Conservation (phyloP, 2,329 filamentous ascomycete species). For the Epichloe bromicola region DNA sequence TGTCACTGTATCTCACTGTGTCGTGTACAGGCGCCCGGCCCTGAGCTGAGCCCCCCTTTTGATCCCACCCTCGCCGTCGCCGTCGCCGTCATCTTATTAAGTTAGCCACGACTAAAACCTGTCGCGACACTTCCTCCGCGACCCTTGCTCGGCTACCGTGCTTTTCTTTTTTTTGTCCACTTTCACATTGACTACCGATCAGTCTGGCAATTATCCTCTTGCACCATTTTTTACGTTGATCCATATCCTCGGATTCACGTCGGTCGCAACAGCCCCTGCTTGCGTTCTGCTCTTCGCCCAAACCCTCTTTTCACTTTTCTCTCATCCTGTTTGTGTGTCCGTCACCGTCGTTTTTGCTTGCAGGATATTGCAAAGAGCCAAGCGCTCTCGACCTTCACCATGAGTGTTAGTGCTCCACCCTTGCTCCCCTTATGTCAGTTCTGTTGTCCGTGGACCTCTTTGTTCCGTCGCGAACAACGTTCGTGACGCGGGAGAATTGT, state of each 20-base stretch:
- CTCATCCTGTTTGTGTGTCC: not conserved
- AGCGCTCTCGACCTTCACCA: conserved; percentile 10
- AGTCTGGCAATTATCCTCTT: not conserved
- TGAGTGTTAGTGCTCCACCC: conserved; percentile 17
- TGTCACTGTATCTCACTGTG: no score
- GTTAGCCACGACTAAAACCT: not conserved
- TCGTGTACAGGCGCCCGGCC: not conserved
- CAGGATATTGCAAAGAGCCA: conserved; percentile 2
- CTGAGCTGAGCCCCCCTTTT: not conserved
- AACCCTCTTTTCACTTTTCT: not conserved
- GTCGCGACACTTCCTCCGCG: not conserved
- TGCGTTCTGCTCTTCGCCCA: not conserved
- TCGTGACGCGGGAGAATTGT: not conserved
- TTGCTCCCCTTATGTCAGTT: conserved; percentile 10
- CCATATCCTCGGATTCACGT: not conserved
- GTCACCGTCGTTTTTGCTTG: not conserved
- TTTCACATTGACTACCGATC: not conserved
- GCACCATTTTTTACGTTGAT: no score
- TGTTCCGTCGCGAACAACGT: not conserved
- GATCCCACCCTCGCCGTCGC: not conserved
- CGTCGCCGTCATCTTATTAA: not conserved
- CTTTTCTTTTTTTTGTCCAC: not conserved
- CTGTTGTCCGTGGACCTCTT: not conserved
- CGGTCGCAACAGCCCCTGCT: not conserved
- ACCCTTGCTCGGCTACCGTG: conserved; percentile 1